Percentiles rank a stretch among this genome's conserved stretches.
Evolutionary conservation across 1,139 yeast species (phyloP).

Genomic region (Hemisphaericaspora subhashii): DNA sequence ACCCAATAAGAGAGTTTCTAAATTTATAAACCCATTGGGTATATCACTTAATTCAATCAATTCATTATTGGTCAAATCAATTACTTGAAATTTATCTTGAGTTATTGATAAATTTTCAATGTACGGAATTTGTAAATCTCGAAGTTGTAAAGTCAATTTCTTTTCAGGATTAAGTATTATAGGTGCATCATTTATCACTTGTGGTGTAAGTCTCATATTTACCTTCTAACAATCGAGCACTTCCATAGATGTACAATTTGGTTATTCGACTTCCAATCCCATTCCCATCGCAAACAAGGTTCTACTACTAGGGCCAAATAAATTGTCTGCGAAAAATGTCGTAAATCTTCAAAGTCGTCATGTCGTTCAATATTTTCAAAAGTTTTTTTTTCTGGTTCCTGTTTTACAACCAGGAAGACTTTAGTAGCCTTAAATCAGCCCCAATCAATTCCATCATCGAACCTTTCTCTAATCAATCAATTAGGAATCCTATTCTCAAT

Average conservation of each 20-base stretch:
- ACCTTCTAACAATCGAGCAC: background rate
- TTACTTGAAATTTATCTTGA: slow-evolving; percentile 42
- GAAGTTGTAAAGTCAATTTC: slow-evolving; percentile 34
- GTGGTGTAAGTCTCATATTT: slow-evolving; percentile 40
- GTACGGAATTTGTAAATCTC: slow-evolving; percentile 33
- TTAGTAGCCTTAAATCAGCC: no score
- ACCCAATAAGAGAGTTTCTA: slow-evolving; percentile 55
- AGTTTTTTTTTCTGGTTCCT: no score
- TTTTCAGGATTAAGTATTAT: slow-evolving; percentile 38
- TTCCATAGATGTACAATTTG: background rate
- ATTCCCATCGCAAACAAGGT: no score
- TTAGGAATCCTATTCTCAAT: no score
- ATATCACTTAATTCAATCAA: slow-evolving; percentile 53
- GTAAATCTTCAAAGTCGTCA: no score
- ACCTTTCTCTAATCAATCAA: no score
- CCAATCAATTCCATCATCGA: no score
- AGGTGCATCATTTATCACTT: slow-evolving; percentile 32
- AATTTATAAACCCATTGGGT: slow-evolving; percentile 41
- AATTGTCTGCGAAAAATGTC: no score
- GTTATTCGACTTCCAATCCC: background rate
- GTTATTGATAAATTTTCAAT: slow-evolving; percentile 39
- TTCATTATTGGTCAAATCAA: slow-evolving; percentile 71
- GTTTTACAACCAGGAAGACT: no score
- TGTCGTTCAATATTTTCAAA: no score
- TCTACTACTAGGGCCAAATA: no score